A percentile compares a stretch with the other conserved stretches of the same genome.
Conservation (phyloP, 2,329 filamentous ascomycete genomes). For the Mariannaea sp. region DNA sequence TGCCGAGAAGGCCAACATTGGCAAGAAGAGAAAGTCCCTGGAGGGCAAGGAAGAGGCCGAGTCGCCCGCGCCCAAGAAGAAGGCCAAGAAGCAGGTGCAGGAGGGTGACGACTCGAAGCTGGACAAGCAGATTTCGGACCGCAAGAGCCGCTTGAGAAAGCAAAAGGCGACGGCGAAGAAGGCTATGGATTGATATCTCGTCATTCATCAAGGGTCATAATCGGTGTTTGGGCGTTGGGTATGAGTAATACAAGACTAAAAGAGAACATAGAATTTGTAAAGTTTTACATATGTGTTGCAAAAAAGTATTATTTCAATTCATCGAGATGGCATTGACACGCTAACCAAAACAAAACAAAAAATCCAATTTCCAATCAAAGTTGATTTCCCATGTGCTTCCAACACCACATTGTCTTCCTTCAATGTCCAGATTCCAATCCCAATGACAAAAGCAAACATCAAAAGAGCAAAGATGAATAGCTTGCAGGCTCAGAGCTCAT, state of each 20-base stretch:
- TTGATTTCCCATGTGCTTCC: conserved; percentile 13
- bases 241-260: conserved; percentile 29
- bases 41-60: conserved; percentile 47
- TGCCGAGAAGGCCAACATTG: conserved; percentile 59
- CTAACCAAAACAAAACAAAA: no score
- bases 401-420: conserved; percentile 6
- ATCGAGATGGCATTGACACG: conserved; percentile 30
- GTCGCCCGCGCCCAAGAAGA: conserved; percentile 48
- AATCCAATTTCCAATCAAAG: neutral
- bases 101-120: conserved; percentile 58
- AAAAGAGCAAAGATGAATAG: conserved; percentile 12
- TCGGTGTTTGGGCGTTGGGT: conserved; percentile 42
- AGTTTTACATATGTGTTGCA: conserved; percentile 22
- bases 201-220: conserved; percentile 32
- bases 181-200: conserved; percentile 50
- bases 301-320: conserved; percentile 12
- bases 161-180: conserved; percentile 62
- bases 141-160: conserved; percentile 62
- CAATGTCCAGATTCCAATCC: conserved; percentile 8
- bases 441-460: conserved; percentile 20
- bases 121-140: conserved; percentile 63
- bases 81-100: conserved; percentile 44
- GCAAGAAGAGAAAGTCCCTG: conserved; percentile 67
- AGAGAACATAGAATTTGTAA: conserved; percentile 31
- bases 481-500: conserved; percentile 45